These are phyloP conservation scores for Reticulascus tulasneorum DNA, from an alignment of 2,329 filamentous ascomycete species.

Conservation along the genomic window DNA sequence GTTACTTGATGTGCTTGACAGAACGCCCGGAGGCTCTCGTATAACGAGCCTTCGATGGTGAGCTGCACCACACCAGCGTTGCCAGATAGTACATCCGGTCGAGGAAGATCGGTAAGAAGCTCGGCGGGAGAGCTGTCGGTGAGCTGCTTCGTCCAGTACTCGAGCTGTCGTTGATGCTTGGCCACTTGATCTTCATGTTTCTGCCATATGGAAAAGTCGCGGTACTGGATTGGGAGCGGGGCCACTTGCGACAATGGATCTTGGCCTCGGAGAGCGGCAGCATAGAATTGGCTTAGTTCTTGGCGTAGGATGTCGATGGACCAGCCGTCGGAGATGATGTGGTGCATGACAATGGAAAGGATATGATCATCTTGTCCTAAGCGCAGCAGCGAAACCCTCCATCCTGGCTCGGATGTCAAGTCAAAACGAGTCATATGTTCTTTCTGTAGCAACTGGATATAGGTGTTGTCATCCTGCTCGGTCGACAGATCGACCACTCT, in stretches of 20 bases:
- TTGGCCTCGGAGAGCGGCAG: neutral
- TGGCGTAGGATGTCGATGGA: neutral
- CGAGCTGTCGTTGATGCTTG: neutral
- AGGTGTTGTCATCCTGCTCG: neutral
- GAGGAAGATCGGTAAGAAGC: neutral
- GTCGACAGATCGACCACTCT: neutral
- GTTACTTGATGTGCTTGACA: slow-evolving; percentile 5
- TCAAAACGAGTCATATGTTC: neutral
- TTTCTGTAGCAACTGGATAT: neutral
- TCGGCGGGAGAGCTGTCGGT: slow-evolving; percentile 24
- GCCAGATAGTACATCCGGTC: slow-evolving; percentile 14
- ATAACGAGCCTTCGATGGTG: slow-evolving; percentile 5
- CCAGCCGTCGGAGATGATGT: slow-evolving; percentile 8
- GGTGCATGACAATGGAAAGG: slow-evolving; percentile 1
- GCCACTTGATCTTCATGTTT: neutral
- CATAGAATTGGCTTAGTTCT: neutral
- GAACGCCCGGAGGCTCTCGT: slow-evolving; percentile 3
- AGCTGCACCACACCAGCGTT: slow-evolving; percentile 6
- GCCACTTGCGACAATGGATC: neutral
- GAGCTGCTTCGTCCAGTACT: slow-evolving; percentile 3
- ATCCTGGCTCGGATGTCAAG: too few relatives aligned
- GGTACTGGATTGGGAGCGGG: slow-evolving; percentile 1
- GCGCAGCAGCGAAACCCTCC: slow-evolving; percentile 7
- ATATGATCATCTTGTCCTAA: slow-evolving; percentile 1
- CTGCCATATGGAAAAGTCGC: neutral